phyloP scores from a whole-genome alignment of 768 basidiomycete genomes.

The Kwoniella dejecticola region DNA sequence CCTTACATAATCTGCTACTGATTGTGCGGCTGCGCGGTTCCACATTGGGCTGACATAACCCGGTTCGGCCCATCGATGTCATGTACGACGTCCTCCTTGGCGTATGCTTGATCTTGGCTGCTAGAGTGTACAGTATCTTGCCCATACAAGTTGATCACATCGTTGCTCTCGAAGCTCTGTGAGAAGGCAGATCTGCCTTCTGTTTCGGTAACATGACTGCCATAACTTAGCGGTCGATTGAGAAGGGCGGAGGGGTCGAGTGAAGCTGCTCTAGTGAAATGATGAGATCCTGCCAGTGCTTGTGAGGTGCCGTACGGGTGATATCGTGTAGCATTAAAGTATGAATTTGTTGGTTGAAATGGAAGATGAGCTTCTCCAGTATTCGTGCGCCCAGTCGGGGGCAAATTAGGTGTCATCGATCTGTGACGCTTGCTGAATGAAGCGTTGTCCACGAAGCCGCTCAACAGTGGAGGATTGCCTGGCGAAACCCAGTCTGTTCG shows the following conservation, averaged over 20 bases:
- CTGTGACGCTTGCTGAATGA: conserved; percentile 18
- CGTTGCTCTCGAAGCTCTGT: neutral
- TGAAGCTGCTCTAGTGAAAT: conserved; percentile 17
- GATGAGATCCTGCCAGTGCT: neutral
- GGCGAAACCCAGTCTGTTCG: neutral
- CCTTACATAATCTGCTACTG: too few relatives aligned
- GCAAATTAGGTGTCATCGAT: conserved; percentile 31
- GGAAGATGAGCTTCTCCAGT: neutral
- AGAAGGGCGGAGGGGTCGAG: conserved; percentile 24
- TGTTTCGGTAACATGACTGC: neutral
- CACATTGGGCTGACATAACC: too few relatives aligned
- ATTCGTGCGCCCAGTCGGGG: conserved; percentile 3
- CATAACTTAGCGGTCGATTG: neutral
- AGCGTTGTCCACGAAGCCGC: neutral
- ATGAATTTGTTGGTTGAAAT: neutral
- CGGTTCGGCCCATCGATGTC: too few relatives aligned
- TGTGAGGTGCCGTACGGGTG: conserved; percentile 3
- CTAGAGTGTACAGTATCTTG: too few relatives aligned
- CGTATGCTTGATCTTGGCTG: too few relatives aligned
- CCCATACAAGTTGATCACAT: too few relatives aligned
- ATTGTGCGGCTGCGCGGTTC: too few relatives aligned
- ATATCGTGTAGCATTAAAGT: conserved; percentile 3
- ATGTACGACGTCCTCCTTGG: too few relatives aligned
- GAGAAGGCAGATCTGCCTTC: neutral
- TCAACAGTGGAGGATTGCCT: neutral